Conservation (phyloP, 2,329 filamentous ascomycete species). For the Ophiostoma sp. region DNA sequence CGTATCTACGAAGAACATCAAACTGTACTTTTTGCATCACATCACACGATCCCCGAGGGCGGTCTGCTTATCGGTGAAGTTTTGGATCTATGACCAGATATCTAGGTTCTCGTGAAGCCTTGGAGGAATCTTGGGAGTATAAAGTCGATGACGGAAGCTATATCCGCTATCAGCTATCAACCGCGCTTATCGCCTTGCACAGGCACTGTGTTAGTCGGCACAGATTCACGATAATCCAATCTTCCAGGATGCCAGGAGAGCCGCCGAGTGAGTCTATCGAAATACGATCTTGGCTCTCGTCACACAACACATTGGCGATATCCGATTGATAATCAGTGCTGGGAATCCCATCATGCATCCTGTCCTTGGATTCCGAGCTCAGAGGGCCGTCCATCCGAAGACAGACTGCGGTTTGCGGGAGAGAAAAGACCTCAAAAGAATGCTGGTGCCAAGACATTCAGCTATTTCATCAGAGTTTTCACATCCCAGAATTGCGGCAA, state of each 20-base stretch:
- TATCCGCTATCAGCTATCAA: background rate
- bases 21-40: background rate
- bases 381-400: background rate
- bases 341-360: background rate
- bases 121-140: background rate
- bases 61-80: background rate
- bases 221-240: background rate
- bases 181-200: background rate
- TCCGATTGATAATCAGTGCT: background rate
- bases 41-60: background rate
- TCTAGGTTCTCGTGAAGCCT: background rate
- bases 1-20: background rate
- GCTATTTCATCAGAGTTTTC: background rate
- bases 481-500: background rate
- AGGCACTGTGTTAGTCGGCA: background rate
- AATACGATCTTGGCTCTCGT: background rate
- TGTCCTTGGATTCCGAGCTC: slow-evolving; percentile 1
- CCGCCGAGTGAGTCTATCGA: slow-evolving; percentile 2
- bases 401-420: background rate
- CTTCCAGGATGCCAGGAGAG: background rate
- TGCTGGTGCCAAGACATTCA: background rate
- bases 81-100: background rate
- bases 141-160: background rate
- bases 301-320: background rate
- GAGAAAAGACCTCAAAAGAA: background rate